A percentile compares a stretch with the other conserved stretches of the same genome.
These are phyloP conservation scores for Agaricales sp. DNA, from an alignment of 1,284 basidiomycete species.

Conservation along the genomic window DNA sequence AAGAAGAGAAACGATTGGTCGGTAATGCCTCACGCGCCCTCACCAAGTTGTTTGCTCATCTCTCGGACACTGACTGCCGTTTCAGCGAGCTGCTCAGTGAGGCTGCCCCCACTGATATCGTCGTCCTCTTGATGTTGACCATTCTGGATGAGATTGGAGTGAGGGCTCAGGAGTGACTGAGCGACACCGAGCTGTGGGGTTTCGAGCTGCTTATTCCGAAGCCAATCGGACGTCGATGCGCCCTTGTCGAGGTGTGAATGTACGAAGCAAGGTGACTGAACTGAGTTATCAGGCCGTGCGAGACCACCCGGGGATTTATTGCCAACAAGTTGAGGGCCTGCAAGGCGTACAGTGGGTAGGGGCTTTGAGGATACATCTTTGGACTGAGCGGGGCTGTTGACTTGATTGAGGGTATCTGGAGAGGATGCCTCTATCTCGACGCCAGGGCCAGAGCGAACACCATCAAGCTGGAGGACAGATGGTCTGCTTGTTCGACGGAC, in stretches of 20 bases:
- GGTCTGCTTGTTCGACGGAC: neutral
- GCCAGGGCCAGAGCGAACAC: neutral
- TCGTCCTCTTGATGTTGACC: constrained; percentile 32
- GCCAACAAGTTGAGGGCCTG: neutral
- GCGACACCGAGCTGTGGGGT: neutral
- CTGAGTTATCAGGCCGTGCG: constrained; percentile 27
- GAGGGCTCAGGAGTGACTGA: neutral
- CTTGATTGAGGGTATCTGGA: neutral
- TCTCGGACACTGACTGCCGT: constrained; percentile 96
- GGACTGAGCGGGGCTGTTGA: neutral
- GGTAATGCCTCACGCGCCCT: constrained; percentile 19
- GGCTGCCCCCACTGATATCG: constrained; percentile 58
- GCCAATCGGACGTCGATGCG: constrained; percentile 62
- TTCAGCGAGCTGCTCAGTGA: constrained; percentile 91
- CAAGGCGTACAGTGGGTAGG: neutral
- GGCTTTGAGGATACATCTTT: neutral
- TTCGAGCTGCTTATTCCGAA: constrained; percentile 35
- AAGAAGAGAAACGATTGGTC: constrained; percentile 8
- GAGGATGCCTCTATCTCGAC: neutral
- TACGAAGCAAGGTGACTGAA: constrained; percentile 74
- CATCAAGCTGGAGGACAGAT: neutral
- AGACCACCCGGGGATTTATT: constrained; percentile 11
- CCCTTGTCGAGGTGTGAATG: constrained; percentile 78
- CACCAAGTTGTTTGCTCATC: constrained; percentile 98
- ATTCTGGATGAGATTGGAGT: constrained; percentile 12